Percentiles rank a stretch among this genome's conserved stretches.
These are phyloP conservation scores for Conticribra guillardii DNA, from an alignment of 108 stramenopile species.

Conservation along the genomic window DNA sequence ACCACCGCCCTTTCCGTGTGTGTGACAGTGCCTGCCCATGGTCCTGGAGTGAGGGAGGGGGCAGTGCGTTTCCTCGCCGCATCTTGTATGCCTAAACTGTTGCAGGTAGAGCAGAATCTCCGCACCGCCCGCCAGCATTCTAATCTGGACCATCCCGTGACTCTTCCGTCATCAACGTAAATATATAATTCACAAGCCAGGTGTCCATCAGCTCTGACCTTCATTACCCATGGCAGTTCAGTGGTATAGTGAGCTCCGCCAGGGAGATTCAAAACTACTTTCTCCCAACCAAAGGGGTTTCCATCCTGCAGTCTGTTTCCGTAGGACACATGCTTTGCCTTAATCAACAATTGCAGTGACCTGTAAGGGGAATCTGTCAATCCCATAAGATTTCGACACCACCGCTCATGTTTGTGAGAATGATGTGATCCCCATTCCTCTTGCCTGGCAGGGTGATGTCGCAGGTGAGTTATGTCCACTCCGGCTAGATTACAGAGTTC, in stretches of 20 bases:
- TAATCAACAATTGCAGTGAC: slow-evolving; percentile 11
- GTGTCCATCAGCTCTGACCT: slow-evolving; percentile 2
- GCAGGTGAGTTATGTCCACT: slow-evolving; percentile 41
- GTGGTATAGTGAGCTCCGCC: slow-evolving; percentile 9
- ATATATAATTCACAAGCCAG: slow-evolving; percentile 15
- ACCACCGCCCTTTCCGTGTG: background rate
- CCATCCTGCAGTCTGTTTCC: background rate
- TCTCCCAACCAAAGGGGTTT: slow-evolving; percentile 32
- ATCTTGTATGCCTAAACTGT: background rate
- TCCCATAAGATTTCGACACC: slow-evolving; percentile 49
- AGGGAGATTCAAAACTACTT: slow-evolving; percentile 10
- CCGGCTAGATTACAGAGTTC: slow-evolving; percentile 17
- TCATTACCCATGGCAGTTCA: slow-evolving; percentile 25
- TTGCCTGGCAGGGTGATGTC: background rate
- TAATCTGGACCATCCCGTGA: background rate
- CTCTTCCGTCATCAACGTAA: slow-evolving; percentile 41
- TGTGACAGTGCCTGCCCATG: slow-evolving; percentile 22
- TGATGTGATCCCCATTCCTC: too few relatives aligned
- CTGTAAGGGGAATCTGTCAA: slow-evolving; percentile 41
- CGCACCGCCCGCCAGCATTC: background rate
- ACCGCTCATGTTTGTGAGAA: too few relatives aligned
- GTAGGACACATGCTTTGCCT: slow-evolving; percentile 14
- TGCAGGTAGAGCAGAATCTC: background rate
- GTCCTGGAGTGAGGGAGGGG: slow-evolving; percentile 2
- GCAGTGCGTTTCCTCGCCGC: slow-evolving; percentile 16